Conservation (phyloP, 257 asterid genomes). For the Asclepias syriaca region DNA sequence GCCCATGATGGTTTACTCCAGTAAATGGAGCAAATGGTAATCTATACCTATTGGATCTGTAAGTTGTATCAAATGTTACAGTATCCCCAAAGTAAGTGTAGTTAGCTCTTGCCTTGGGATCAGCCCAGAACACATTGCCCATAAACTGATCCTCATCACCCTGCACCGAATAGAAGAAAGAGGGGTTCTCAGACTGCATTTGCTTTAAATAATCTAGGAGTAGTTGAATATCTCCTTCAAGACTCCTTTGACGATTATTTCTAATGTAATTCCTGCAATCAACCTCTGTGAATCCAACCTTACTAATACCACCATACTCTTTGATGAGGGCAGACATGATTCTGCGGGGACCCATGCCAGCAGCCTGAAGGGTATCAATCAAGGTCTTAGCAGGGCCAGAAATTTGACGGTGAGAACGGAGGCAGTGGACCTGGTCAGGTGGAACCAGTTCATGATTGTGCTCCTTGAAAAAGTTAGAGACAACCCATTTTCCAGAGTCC, state of each 20-base stretch:
- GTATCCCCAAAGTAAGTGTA: constrained; percentile 88
- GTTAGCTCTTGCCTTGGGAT: constrained; percentile 63
- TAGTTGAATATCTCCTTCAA: constrained; percentile 94
- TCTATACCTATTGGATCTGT: constrained; percentile 88
- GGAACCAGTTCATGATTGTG: constrained; percentile 95
- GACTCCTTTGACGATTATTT: constrained; percentile 72
- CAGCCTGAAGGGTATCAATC: constrained; percentile 96
- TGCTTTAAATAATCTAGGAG: constrained; percentile 86
- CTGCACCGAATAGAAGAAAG: constrained; percentile 76
- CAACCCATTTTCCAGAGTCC: constrained; percentile 86
- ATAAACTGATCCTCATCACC: constrained; percentile 69
- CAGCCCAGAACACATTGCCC: constrained; percentile 95
- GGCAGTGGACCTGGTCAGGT: constrained; percentile 90
- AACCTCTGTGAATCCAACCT: constrained; percentile 95
- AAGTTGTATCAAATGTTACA: constrained; percentile 89
- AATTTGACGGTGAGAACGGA: constrained; percentile 90
- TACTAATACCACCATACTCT: constrained; percentile 95
- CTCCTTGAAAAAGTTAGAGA: constrained; percentile 71
- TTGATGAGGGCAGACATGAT: constrained; percentile 93
- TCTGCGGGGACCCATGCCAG: constrained; percentile 98
- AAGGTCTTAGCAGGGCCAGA: constrained; percentile 95
- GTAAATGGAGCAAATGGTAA: constrained; percentile 94
- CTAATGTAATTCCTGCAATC: constrained; percentile 96
- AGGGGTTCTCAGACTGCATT: constrained; percentile 62
- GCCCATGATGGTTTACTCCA: constrained; percentile 96